phyloP scores from a whole-genome alignment of 164 flowering plant genomes.

The Macadamia integrifolia region DNA sequence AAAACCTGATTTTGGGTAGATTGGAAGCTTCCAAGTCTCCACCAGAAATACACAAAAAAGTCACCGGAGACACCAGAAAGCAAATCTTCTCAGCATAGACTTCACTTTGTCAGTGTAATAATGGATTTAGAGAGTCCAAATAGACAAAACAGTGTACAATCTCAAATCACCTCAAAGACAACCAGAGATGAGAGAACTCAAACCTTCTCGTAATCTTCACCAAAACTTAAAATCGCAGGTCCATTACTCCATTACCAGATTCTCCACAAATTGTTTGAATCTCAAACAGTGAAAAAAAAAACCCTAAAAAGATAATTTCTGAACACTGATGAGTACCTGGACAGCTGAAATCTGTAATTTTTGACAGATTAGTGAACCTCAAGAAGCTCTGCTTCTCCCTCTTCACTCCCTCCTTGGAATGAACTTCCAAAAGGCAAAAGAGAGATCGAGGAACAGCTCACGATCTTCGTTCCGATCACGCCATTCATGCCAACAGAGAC shows the following conservation, averaged over 20 bases:
- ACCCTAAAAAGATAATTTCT: neutral
- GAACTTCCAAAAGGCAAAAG: neutral
- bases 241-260: neutral
- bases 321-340: conserved; percentile 16
- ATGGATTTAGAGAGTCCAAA: neutral
- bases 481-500: conserved; percentile 12
- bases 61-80: conserved; percentile 6
- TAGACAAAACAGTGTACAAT: neutral
- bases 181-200: neutral
- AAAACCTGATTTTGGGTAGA: neutral
- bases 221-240: neutral
- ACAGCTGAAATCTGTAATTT: neutral
- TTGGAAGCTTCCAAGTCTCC: neutral
- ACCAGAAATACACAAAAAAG: neutral
- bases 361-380: neutral
- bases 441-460: conserved; percentile 12
- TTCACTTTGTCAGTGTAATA: neutral
- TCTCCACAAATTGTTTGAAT: neutral
- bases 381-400: neutral
- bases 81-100: conserved; percentile 4
- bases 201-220: neutral
- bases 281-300: neutral
- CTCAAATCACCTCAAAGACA: conserved; percentile 1
- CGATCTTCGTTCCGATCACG: conserved; percentile 7
- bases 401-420: neutral